Conservation (phyloP, 73 alveolate species). For the Paramecium primaurelia region DNA sequence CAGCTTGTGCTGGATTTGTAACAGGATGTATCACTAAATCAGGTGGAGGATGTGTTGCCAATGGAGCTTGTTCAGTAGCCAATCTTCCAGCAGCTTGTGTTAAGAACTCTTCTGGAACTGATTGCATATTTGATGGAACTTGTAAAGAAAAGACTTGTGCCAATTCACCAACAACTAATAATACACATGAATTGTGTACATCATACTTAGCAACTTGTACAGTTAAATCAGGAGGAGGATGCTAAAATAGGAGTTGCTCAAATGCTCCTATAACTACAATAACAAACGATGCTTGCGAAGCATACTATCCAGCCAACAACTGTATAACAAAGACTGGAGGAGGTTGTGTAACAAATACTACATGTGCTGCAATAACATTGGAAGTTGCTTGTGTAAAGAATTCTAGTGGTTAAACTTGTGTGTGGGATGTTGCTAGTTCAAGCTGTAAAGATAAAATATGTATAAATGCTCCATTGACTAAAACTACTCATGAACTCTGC, state of each 20-base stretch:
- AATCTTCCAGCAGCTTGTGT: not conserved
- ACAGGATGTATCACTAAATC: not conserved
- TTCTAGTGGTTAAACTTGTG: not conserved
- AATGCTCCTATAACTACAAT: not conserved
- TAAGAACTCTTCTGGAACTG: not conserved
- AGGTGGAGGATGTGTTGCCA: not conserved
- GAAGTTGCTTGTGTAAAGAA: not conserved
- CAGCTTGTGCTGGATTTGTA: not conserved
- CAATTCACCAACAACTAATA: not conserved
- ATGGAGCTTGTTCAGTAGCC: not conserved
- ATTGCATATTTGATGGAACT: not conserved
- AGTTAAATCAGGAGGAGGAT: not conserved
- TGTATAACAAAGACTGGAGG: not conserved
- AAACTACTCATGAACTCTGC: not conserved
- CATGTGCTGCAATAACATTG: not conserved
- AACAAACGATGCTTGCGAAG: not conserved
- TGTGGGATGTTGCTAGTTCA: not conserved
- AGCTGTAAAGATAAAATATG: not conserved
- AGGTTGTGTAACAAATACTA: not conserved
- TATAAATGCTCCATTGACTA: not conserved
- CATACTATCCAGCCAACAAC: not conserved
- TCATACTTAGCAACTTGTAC: not conserved
- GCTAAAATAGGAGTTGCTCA: not conserved
- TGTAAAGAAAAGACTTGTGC: not conserved
- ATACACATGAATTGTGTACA: not conserved